Base-by-base conservation (phyloP, 441 rosid species). In the Arabidopsis hybrid region DNA sequence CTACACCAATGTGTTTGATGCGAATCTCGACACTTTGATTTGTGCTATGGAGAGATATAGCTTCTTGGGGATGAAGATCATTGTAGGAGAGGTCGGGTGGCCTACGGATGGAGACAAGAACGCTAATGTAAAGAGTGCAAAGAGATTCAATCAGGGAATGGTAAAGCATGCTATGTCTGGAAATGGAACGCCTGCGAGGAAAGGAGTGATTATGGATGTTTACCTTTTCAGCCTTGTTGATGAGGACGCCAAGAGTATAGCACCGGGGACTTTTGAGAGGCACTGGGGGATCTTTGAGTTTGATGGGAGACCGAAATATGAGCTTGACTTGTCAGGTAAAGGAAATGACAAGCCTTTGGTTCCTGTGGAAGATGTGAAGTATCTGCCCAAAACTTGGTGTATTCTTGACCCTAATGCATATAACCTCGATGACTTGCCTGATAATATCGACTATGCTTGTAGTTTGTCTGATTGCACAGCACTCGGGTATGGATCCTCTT, bases 21-120 rank as follows among this genome's bases (percentile, higher is more conserved):
- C 91, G 0, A 87, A 85, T 74, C 73, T 75, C 5, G 91, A 87
- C 69, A 87, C 86, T 8, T 80, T 87, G 18, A 56, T 83, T 6
- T 60, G 78, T 46, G 83, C 91, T 1, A 55, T 87, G 61, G 67
- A 73, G 10, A 85, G 62, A 58, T 82, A 86, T 14, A 87, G 88
- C 58, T 87, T 85, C 73, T 49, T 84, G 49, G 85, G 72, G 35
- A 82, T 85, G 86, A 72, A 74, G 69, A 84, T 87, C 43, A 67
- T 87, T 0, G 81, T 87, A 0, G 89, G 91, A 68, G 91, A 85
- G 39, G 85, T 85, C 0, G 91, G 91, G 21, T 87, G 91, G 91
- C 91, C 89, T 13, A 87, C 89, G 0, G 86, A 87, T 34, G 91
- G 89, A 36, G 75, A 85, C 55, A 81, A 74, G 74, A 75, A 76